Evolutionary conservation across 106 monocot species (phyloP), one percentile per base, ranked within the genome.

Genomic region (Amphibolis antarctica): DNA sequence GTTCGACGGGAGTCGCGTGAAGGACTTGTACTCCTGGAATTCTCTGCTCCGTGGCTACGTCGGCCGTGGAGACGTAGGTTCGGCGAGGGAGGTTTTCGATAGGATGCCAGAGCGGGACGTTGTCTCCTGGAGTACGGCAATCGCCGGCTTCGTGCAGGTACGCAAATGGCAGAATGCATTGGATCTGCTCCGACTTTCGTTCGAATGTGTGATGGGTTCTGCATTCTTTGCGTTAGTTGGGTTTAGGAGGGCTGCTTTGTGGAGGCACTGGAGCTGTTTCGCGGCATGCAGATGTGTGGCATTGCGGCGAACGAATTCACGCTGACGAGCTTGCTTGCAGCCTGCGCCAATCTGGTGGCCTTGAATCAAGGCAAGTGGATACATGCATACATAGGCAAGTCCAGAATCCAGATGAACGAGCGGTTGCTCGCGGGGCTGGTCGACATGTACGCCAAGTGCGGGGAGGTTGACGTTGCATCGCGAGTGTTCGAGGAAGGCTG

Each of bases 381-480:
- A 43, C 82, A 82, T 44, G 27, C 59, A n/a, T 82, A 75, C 58
- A 72, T 82, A 54, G 65, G 28, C 18, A 83, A 66, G 65, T 26
- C 60, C 0, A 73, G 50, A 42, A 57, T 83, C 65, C 62, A 47
- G 14, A 17, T 83, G 55, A 83, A 78, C 21, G 79, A 75, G 12
- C 68, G 78, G 22, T 47, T 82, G 30, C 71, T 78, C 28, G 74
- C 82, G 12, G 67, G 71, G 17, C 75, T 84, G 21, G 74, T 84
- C 3, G 80, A 84, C 30, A 84, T 80, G 84, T 80, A 84, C 65
- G 66, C 77, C 7, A 84, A 84, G 24, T 84, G 84, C 36, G 84
- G 84, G 20, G 77, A 74, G 53, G 42, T 77, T 22, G 64, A 60
- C 0, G 53, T 53, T 17, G 67, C 84, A 19, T 65, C 42, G 2